phyloP scores from a whole-genome alignment of 1,284 basidiomycete genomes.

The Mycosarcoma maydis region DNA sequence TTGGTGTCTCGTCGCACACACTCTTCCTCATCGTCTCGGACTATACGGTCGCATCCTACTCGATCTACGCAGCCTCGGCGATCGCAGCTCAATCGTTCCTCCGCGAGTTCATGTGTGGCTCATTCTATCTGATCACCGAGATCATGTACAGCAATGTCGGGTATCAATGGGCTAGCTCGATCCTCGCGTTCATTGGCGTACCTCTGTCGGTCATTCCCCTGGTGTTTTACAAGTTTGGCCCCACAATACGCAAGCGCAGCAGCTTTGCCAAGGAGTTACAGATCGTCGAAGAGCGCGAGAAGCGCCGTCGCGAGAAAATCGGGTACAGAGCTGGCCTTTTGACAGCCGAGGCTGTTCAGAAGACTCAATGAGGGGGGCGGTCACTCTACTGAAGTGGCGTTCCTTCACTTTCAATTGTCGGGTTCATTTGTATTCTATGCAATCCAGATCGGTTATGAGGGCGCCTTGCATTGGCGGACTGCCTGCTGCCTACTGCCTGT shows the following conservation, averaged over 20 bases:
- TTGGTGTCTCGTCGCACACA: conserved; percentile 54
- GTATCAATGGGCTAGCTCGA: conserved; percentile 50
- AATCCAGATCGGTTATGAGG: no score
- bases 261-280: conserved; percentile 52
- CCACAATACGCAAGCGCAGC: conserved; percentile 42
- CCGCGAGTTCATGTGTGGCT: conserved; percentile 48
- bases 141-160: conserved; percentile 51
- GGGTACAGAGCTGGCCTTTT: conserved; percentile 24
- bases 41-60: conserved; percentile 53
- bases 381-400: no score
- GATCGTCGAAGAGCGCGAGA: conserved; percentile 33
- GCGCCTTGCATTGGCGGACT: no score
- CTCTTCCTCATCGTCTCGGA: conserved; percentile 59
- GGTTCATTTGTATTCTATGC: no score
- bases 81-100: conserved; percentile 55
- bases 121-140: conserved; percentile 47
- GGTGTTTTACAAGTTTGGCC: conserved; percentile 52
- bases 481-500: no score
- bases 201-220: conserved; percentile 51
- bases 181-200: conserved; percentile 51
- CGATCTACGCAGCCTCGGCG: conserved; percentile 53
- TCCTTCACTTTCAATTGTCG: no score
- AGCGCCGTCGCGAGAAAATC: conserved; percentile 20
- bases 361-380: background rate
- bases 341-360: conserved; percentile 2